A percentile compares a stretch with the other conserved stretches of the same genome.
Evolutionary conservation across 768 basidiomycete species (phyloP).

Genomic region (Galerina sulciceps): DNA sequence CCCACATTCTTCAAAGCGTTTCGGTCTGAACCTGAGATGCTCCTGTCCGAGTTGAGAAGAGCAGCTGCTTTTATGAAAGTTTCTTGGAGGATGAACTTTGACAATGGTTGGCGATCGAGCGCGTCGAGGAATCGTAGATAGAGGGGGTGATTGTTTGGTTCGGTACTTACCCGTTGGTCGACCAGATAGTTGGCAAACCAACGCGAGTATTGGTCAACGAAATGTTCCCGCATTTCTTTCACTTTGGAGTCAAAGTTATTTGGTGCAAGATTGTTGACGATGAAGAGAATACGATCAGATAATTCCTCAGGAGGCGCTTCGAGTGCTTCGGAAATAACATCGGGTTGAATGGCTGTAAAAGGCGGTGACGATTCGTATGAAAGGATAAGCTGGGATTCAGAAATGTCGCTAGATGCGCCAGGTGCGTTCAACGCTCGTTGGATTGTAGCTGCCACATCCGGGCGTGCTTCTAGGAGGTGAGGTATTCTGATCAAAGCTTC

Average conservation of each 20-base stretch:
- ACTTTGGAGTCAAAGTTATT: conserved; percentile 91
- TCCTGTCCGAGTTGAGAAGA: conserved; percentile 90
- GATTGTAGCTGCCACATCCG: conserved; percentile 75
- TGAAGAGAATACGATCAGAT: conserved; percentile 95
- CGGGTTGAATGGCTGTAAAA: conserved; percentile 82
- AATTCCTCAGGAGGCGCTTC: conserved; percentile 81
- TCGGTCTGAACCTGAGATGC: conserved; percentile 84
- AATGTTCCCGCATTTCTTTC: conserved; percentile 82
- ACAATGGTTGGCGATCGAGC: conserved; percentile 67
- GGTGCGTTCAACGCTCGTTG: conserved; percentile 69
- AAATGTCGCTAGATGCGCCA: conserved; percentile 44
- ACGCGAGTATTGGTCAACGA: conserved; percentile 80
- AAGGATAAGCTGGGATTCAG: conserved; percentile 36
- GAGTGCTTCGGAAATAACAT: conserved; percentile 63
- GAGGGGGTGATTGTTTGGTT: conserved; percentile 95
- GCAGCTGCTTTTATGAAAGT: conserved; percentile 86
- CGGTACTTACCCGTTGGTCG: conserved; percentile 92
- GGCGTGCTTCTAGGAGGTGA: conserved; percentile 82
- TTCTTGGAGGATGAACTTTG: conserved; percentile 88
- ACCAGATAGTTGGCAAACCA: conserved; percentile 99
- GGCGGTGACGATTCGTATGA: conserved; percentile 28
- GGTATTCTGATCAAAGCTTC: conserved; percentile 87
- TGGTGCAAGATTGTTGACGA: conserved; percentile 96
- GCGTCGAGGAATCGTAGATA: conserved; percentile 94
- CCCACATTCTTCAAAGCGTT: conserved; percentile 91